These are phyloP conservation scores for Zymoseptoria passerinii DNA, from an alignment of 2,329 filamentous ascomycete species.

Conservation along the genomic window DNA sequence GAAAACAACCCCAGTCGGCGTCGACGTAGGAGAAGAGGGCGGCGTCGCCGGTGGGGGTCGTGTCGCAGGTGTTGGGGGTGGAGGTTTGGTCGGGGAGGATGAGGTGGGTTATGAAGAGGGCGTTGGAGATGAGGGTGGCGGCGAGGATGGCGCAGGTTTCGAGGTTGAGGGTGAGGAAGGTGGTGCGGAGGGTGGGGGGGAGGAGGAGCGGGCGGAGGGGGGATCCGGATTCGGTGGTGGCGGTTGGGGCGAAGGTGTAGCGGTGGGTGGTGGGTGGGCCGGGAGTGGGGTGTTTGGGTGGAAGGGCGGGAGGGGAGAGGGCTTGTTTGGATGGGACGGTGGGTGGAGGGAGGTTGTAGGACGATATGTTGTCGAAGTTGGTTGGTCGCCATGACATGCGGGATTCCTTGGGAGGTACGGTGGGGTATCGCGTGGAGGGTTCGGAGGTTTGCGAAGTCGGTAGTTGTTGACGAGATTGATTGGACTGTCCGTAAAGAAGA, in stretches of 20 bases:
- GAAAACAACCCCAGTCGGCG: too few relatives aligned
- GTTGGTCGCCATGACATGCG: slow-evolving; percentile 22
- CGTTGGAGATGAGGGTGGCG: slow-evolving; percentile 83
- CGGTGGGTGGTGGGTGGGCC: slow-evolving; percentile 39
- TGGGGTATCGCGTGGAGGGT: slow-evolving; percentile 33
- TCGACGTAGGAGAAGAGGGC: slow-evolving; percentile 85
- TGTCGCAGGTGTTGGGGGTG: slow-evolving; percentile 92
- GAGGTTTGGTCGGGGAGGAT: slow-evolving; percentile 85
- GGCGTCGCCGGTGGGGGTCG: slow-evolving; percentile 62
- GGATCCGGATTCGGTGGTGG: slow-evolving; percentile 81
- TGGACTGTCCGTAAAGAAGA: slow-evolving; percentile 13
- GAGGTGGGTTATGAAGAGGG: slow-evolving; percentile 79
- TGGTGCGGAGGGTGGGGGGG: slow-evolving; percentile 61
- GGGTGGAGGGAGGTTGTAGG: slow-evolving; percentile 17
- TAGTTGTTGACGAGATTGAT: not conserved
- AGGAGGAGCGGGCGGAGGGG: slow-evolving; percentile 84
- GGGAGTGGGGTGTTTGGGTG: slow-evolving; percentile 25
- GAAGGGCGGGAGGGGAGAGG: slow-evolving; percentile 23
- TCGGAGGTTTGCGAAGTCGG: not conserved
- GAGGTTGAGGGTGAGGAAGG: slow-evolving; percentile 71
- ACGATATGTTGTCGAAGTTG: slow-evolving; percentile 9
- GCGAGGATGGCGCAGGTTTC: slow-evolving; percentile 95
- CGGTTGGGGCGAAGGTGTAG: slow-evolving; percentile 74
- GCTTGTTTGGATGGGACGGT: slow-evolving; percentile 25
- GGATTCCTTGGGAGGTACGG: slow-evolving; percentile 34